Base-by-base conservation (phyloP, 345 rosid species). In the Bruguiera sexangula region DNA sequence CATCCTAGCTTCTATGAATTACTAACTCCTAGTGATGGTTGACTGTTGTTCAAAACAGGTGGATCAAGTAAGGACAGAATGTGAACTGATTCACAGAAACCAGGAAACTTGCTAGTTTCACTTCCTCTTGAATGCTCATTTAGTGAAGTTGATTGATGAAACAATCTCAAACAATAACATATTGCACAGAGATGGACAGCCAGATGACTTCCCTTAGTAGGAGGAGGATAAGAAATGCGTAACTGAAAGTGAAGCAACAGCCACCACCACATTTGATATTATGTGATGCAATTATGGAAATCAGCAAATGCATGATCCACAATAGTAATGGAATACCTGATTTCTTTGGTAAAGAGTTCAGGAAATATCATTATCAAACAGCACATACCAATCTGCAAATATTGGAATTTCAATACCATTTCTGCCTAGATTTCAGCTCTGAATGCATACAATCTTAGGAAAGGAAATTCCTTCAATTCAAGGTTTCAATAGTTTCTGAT, bases 381-480 rank as follows among this genome's bases (percentile, higher is more conserved):
- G 19, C 21, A 22, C 9, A 37, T 54, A 37, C 19, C 36, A 37
- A 39, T 9, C 19, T 29, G n/a, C 22, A 20, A 29, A 58, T 43
- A 27, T 46, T 27, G 32, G 20, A 63, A 29, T n/a, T n/a, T 5
- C 56, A 50, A 22, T 3, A 51, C 52, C 50, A 69, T 21, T 16
- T 46, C 58, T 29, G 50, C 48, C 59, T 51, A 30, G 53, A 22
- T 21, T 51, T 31, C 52, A 7, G 53, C 34, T 51, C 50, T 58
- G 26, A 61, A 51, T 39, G 24, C 53, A 70, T 69, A 19, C 36
- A 43, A 51, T 22, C 53, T 22, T 34, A 27, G 46, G 31, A 69
- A 60, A 21, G 55, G 13, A 26, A 56, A 18, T 55, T 54, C 32
- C 54, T 63, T 32, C 43, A 70, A 37, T 24, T 62, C 15, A 18